A percentile compares a stretch with the other conserved stretches of the same genome.
phyloP scores from a whole-genome alignment of 495 filamentous ascomycete species.

The Jackrogersella minutella region DNA sequence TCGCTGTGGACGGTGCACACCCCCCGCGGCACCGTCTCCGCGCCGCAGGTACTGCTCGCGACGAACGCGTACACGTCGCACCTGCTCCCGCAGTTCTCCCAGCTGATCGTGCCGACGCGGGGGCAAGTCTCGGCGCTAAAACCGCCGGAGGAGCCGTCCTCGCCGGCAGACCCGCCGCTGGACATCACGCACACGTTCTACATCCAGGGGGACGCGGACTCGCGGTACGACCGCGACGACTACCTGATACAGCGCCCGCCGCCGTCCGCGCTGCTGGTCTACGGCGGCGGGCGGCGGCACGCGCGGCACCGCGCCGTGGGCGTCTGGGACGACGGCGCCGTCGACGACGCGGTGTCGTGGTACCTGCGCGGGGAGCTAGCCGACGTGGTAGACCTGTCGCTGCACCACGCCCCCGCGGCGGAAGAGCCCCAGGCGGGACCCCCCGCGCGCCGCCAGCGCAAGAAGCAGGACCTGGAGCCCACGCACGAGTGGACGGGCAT shows the following conservation, averaged over 20 bases:
- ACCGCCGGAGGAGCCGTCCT: slow-evolving; percentile 51
- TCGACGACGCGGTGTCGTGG: slow-evolving; percentile 60
- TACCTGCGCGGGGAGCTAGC: slow-evolving; percentile 59
- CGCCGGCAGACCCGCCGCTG: slow-evolving; percentile 31
- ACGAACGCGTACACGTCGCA: slow-evolving; percentile 82
- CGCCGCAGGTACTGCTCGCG: slow-evolving; percentile 72
- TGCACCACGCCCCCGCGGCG: slow-evolving; percentile 2
- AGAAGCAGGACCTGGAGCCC: slow-evolving; percentile 57
- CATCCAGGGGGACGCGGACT: slow-evolving; percentile 59
- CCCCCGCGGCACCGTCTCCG: slow-evolving; percentile 47
- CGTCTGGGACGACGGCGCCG: slow-evolving; percentile 61
- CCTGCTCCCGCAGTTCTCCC: slow-evolving; percentile 71
- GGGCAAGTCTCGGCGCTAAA: slow-evolving; percentile 76
- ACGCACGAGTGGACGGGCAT: slow-evolving; percentile 80
- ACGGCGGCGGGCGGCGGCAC: slow-evolving; percentile 63
- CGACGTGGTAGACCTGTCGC: slow-evolving; percentile 42
- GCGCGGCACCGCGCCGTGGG: slow-evolving; percentile 60
- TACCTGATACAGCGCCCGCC: slow-evolving; percentile 77
- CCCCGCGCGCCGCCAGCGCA: background rate
- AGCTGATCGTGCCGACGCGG: slow-evolving; percentile 77
- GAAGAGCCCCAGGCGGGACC: background rate
- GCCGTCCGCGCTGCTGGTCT: slow-evolving; percentile 66
- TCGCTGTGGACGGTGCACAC: too few relatives aligned
- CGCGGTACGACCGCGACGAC: slow-evolving; percentile 62
- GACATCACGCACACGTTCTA: slow-evolving; percentile 65